Evolutionary conservation across 2,329 filamentous ascomycete species (phyloP).

Genomic region (Aplosporella prunicola): DNA sequence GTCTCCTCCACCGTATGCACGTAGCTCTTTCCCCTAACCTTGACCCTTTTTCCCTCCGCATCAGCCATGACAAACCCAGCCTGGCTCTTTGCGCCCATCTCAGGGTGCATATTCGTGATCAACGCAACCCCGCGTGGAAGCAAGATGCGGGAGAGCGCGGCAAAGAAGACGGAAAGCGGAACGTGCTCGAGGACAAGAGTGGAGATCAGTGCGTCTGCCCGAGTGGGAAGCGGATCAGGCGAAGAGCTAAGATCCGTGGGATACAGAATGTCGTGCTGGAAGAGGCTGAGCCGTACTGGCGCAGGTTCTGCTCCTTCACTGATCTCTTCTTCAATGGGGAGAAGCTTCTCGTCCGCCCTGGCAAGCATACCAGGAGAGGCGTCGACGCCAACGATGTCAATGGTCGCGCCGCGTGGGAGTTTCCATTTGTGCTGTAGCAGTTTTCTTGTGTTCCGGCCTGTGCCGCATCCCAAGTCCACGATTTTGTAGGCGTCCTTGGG

Average conservation of each 20-base stretch:
- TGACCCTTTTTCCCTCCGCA: constrained; percentile 23
- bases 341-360: constrained; percentile 32
- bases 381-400: constrained; percentile 45
- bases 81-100: constrained; percentile 51
- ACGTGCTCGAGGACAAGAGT: constrained; percentile 59
- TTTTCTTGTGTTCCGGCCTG: constrained; percentile 52
- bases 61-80: constrained; percentile 52
- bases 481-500: constrained; percentile 28
- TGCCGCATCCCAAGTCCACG: constrained; percentile 58
- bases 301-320: not conserved
- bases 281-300: not conserved
- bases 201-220: constrained; percentile 43
- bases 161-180: constrained; percentile 43
- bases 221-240: constrained; percentile 1
- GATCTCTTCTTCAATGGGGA: no score
- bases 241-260: not conserved
- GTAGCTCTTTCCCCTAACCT: constrained; percentile 52
- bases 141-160: constrained; percentile 35
- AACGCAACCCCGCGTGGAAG: constrained; percentile 41
- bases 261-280: not conserved
- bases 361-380: constrained; percentile 49
- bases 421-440: constrained; percentile 31
- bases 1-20: constrained; percentile 46
- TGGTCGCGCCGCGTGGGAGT: constrained; percentile 12
- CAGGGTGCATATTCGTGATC: constrained; percentile 59